These are phyloP conservation scores for Mesembryanthemum crystallinum DNA, from an alignment of 148 eudicot genomes.

Conservation along the genomic window DNA sequence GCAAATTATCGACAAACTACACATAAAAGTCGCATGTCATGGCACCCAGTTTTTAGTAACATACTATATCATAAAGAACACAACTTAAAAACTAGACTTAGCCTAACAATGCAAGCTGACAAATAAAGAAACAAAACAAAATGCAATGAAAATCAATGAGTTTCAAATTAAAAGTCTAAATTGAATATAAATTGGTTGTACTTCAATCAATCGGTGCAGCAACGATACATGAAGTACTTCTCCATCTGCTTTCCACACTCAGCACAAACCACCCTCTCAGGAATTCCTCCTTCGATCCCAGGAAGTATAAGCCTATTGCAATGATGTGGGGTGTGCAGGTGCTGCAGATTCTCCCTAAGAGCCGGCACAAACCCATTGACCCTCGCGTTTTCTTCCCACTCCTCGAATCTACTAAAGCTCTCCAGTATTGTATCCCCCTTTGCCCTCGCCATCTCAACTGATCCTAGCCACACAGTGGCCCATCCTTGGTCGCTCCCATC, in stretches of 20 bases:
- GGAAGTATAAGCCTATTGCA: conserved; percentile 84
- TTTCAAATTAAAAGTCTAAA: too few species aligned
- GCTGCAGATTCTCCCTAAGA: conserved; percentile 37
- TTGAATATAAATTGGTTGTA: not conserved
- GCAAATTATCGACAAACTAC: too few species aligned
- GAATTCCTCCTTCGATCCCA: conserved; percentile 39
- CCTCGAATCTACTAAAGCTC: conserved; percentile 36
- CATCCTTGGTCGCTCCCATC: conserved; percentile 77
- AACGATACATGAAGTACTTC: conserved; percentile 88
- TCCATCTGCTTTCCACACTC: conserved; percentile 83
- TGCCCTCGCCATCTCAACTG: conserved; percentile 48
- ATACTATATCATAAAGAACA: too few species aligned
- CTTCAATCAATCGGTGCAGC: conserved; percentile 59
- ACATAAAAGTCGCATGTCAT: too few species aligned
- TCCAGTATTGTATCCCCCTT: conserved; percentile 41
- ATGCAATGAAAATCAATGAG: not conserved
- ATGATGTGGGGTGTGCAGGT: conserved; percentile 66
- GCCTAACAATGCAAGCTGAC: not conserved
- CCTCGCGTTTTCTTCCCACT: conserved; percentile 53
- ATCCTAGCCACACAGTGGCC: conserved; percentile 64
- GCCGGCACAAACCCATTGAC: conserved; percentile 57
- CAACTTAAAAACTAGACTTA: not conserved
- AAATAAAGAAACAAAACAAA: not conserved
- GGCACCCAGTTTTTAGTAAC: too few species aligned
- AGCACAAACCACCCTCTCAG: conserved; percentile 48